Evolutionary conservation across 2,329 filamentous ascomycete genomes (phyloP), one percentile per base, ranked within the genome.

Genomic region (Botryotinia calthae): DNA sequence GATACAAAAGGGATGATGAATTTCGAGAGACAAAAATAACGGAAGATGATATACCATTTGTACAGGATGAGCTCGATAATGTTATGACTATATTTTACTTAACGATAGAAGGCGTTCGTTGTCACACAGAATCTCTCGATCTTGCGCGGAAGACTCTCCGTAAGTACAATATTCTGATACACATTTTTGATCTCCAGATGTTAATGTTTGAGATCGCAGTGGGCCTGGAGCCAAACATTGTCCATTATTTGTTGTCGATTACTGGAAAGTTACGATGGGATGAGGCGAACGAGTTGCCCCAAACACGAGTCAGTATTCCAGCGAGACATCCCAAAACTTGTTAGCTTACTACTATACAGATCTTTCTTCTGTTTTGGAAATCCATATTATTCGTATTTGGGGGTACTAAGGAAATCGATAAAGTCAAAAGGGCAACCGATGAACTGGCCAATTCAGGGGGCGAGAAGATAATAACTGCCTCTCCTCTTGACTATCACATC

Each of bases 401-500:
- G 40, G 93, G 94, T 58, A 90, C 90, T 54, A 82, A 88, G 70
- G 90, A 94, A 75, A 87, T 97, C 28, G 88, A 90, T 44, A 86
- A 89, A 73, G 87, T 93, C 48, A 98, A 98, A 82, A 85, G 86
- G 74, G 90, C 89, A 4, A 89, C 95, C 46, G 87, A 87, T 70
- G 90, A 94, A 76, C 78, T 81, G 6, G 80, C 81, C 20, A 78
- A 80, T 54, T 73, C 78, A 10, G 84, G 86, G 42, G 86, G 88
- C 54, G 87, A 87, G 74, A 90, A 90, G 77, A 85, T 93, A 62
- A 95, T 99, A 74, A 97, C 93, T 1, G 95, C 96, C 7, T 98
- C 95, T 1, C 96, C 96, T 7, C 84, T 99, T 18, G 96, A 99
- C 79, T 99, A 99, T 80, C 95, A 99, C 80, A 87, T 95, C 34